Conservation (phyloP, 208 protist species). For the Naegleria fowleri region DNA sequence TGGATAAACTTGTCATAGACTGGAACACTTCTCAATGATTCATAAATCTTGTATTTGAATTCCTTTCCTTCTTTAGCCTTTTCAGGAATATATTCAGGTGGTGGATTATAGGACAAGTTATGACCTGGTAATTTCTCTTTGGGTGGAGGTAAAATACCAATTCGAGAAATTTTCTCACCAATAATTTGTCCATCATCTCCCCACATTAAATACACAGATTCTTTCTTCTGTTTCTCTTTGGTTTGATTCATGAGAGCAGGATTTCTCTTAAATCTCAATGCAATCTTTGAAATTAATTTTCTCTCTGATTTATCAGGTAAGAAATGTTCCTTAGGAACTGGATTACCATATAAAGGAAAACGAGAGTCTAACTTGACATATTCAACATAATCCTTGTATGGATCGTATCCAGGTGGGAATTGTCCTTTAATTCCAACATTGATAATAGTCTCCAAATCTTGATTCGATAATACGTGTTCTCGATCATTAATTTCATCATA, state of each 20-base stretch:
- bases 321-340: constrained; percentile 70
- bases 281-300: constrained; percentile 81
- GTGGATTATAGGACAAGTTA: constrained; percentile 96
- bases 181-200: constrained; percentile 54
- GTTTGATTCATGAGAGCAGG: no score
- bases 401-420: constrained; percentile 73
- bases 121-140: constrained; percentile 73
- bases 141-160: constrained; percentile 73
- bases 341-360: constrained; percentile 27
- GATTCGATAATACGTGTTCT: constrained; percentile 74
- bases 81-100: constrained; percentile 90
- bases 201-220: constrained; percentile 60
- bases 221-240: constrained; percentile 27
- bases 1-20: constrained; percentile 88
- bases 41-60: constrained; percentile 84
- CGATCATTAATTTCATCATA: constrained; percentile 77
- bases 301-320: constrained; percentile 69
- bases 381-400: constrained; percentile 55
- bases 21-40: constrained; percentile 82
- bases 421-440: constrained; percentile 76
- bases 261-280: constrained; percentile 55
- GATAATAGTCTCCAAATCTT: constrained; percentile 80
- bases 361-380: neutral
- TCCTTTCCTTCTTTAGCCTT: constrained; percentile 71
- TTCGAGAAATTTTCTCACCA: constrained; percentile 73